phyloP scores from a whole-genome alignment of 345 rosid genomes.

The Hibiscus syriacus region DNA sequence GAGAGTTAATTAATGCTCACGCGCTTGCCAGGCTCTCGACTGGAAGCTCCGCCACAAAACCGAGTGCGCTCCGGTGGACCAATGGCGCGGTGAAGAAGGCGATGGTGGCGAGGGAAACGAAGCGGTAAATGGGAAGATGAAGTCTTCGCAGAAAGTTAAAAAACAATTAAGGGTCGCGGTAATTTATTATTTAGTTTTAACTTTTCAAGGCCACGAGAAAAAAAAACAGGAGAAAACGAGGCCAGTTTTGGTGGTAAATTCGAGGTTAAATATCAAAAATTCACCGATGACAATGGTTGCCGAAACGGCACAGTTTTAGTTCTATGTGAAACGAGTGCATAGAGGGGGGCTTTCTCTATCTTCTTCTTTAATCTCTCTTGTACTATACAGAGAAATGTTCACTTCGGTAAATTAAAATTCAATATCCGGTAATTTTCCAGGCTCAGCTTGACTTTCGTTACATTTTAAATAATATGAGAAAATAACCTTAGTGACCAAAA shows the following conservation, averaged over 20 bases:
- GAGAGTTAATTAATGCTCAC: conserved; percentile 85
- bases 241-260: conserved; percentile 25
- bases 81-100: conserved; percentile 50
- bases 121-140: conserved; percentile 28
- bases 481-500: too few species aligned
- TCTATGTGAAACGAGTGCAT: conserved; percentile 21
- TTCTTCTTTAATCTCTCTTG: background rate
- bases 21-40: conserved; percentile 95
- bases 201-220: background rate
- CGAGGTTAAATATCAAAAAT: background rate
- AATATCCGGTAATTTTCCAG: background rate
- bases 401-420: conserved; percentile 11
- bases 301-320: conserved; percentile 15
- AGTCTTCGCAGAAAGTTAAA: conserved; percentile 31
- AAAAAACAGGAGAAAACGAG: conserved; percentile 4
- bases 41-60: conserved; percentile 88
- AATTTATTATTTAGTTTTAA: background rate
- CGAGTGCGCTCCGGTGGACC: conserved; percentile 68
- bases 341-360: background rate
- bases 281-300: conserved; percentile 3
- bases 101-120: conserved; percentile 31
- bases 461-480: too few species aligned
- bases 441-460: too few species aligned
- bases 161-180: conserved; percentile 12
- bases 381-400: conserved; percentile 8